Evolutionary conservation across 2,329 filamentous ascomycete genomes (phyloP).

Genomic region (Colletotrichum neosansevieriae): DNA sequence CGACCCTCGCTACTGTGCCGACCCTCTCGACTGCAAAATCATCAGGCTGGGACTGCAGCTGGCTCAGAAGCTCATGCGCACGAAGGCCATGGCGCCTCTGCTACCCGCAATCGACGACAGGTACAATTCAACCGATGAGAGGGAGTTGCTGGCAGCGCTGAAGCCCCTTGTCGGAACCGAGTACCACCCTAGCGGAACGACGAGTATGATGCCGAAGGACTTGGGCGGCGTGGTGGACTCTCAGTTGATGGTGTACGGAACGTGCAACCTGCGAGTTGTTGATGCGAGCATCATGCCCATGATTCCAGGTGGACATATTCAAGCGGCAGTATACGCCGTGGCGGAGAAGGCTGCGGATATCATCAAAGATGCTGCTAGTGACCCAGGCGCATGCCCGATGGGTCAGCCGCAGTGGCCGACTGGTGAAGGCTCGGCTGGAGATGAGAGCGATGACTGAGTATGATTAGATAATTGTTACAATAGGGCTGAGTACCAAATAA

Average conservation of each 20-base stretch:
- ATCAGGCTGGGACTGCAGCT: conserved; percentile 45
- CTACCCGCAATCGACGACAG: conserved; percentile 40
- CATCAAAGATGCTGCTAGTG: conserved; percentile 50
- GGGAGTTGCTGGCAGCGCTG: conserved; percentile 46
- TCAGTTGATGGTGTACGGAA: conserved; percentile 59
- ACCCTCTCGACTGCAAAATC: conserved; percentile 53
- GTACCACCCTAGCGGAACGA: conserved; percentile 59
- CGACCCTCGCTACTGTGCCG: conserved; percentile 58
- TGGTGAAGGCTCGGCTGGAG: background rate
- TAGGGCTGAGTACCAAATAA: background rate
- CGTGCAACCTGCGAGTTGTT: conserved; percentile 60
- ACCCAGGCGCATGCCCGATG: conserved; percentile 5
- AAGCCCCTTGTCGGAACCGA: conserved; percentile 52
- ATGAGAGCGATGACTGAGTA: background rate
- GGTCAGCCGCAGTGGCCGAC: conserved; percentile 21
- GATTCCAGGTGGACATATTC: conserved; percentile 61
- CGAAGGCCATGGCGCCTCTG: conserved; percentile 44
- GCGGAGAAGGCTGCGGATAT: conserved; percentile 64
- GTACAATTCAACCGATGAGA: conserved; percentile 41
- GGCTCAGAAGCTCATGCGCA: conserved; percentile 45
- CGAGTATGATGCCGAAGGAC: conserved; percentile 58
- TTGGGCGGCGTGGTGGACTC: conserved; percentile 60
- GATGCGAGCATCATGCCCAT: conserved; percentile 64
- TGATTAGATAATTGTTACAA: no score
- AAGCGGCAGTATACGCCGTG: conserved; percentile 65